Conservation (phyloP, 352 stramenopile species). For the Globisporangium recalcitrans region DNA sequence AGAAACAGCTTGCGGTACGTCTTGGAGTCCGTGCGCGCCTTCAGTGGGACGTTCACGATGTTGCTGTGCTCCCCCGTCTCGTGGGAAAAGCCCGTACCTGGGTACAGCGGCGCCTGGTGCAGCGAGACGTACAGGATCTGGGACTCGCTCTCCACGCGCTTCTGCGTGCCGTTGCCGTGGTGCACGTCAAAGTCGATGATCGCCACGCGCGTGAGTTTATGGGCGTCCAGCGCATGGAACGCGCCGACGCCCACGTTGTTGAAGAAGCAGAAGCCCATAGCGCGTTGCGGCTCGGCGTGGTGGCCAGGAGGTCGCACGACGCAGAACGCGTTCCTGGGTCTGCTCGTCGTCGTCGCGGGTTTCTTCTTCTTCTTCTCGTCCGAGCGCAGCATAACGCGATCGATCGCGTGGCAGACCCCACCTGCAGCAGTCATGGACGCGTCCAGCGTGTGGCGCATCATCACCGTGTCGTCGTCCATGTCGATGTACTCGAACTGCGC, state of each 20-base stretch:
- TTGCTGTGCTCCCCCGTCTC: constrained; percentile 33
- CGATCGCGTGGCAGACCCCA: constrained; percentile 73
- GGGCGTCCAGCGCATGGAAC: constrained; percentile 84
- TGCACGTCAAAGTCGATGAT: constrained; percentile 83
- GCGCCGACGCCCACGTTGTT: constrained; percentile 95
- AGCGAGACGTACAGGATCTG: constrained; percentile 50
- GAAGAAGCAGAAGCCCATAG: constrained; percentile 93
- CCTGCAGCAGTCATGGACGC: constrained; percentile 66
- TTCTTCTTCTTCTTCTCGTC: background rate
- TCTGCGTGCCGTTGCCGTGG: constrained; percentile 85
- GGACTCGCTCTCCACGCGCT: constrained; percentile 23
- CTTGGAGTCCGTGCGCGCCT: constrained; percentile 25
- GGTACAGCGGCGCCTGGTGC: constrained; percentile 51
- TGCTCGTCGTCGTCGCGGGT: too few species aligned
- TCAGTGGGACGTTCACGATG: constrained; percentile 44
- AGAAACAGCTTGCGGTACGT: constrained; percentile 37
- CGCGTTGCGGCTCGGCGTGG: constrained; percentile 39
- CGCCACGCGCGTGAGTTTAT: constrained; percentile 39
- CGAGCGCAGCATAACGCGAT: constrained; percentile 34
- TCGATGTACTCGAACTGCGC: constrained; percentile 60
- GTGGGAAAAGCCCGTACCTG: constrained; percentile 30
- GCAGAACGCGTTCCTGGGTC: constrained; percentile 84
- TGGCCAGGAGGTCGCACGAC: constrained; percentile 67
- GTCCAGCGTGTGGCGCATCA: constrained; percentile 63
- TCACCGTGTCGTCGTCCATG: constrained; percentile 58